Evolutionary conservation across 2,329 filamentous ascomycete species (phyloP), one percentile per base, ranked within the genome.

Genomic region (Aspergillus luchuensis): DNA sequence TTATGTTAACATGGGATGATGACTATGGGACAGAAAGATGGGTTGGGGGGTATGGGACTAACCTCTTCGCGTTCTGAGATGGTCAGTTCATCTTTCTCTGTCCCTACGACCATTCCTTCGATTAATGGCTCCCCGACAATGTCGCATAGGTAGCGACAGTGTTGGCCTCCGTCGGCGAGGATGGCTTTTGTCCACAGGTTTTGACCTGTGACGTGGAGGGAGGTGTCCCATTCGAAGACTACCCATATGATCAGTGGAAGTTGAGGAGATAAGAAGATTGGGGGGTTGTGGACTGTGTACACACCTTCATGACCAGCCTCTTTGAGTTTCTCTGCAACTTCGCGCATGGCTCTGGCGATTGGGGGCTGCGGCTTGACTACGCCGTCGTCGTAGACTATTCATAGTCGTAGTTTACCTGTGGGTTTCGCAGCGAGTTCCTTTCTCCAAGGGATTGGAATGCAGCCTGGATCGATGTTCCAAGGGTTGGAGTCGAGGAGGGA

Each of bases 291-390:
- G 1, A 21, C 1, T 11, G 17, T 19, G 41, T 23, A 28, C 28
- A 43, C 61, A 71, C 69, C 82, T 79, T 63, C 81, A 77, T 19
- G 83, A 74, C 65, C 84, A 70, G 81, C 86, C 84, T 7, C 87
- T 81, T 2, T 87, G 74, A 58, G 88, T 70, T 38, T 88, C 81
- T 76, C 72, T 0, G 78, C 79, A 0, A 84, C 74, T 5, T 78
- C 71, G 2, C 75, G 71, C 53, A 91, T 69, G 0, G 85, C 87
- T 28, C 87, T 76, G 1, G 75, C 73, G 17, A 89, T 78, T 0
- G 86, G 86, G 0, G 86, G 86, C 59, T 87, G 86, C 0, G 85
- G 85, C 63, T 79, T 81, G 0, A 88, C 84, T 6, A 88, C 78
- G 0, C 81, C 84, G 61, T 89, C 86, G 70, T 84, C 79, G 78